Evolutionary conservation across 2,329 filamentous ascomycete genomes (phyloP), one percentile per base, ranked within the genome.

Genomic region (Colletotrichum higginsianum): DNA sequence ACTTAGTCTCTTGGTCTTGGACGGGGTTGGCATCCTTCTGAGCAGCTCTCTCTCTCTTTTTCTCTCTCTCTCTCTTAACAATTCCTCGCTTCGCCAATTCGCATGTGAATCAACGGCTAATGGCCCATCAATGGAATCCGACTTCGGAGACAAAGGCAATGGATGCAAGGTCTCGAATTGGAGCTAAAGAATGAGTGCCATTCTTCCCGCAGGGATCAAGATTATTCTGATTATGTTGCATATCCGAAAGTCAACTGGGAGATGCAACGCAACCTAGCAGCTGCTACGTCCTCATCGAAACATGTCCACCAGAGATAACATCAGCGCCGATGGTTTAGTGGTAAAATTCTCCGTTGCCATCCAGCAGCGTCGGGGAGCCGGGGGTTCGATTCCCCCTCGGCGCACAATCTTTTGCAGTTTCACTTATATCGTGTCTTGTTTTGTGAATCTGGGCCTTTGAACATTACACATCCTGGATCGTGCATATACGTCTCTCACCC

Each of bases 341-440:
- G 64, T 71, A 71, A 67, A 71, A 71, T 71, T 71, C 67, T 67
- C 67, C 64, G 67, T 71, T 71, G 67, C 67, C 67, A 71, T 47
- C 26, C 5, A 35, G 50, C 64, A 71, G 64, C 67, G 67, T 71
- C 68, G 68, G 64, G 68, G 68, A 71, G 68, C 68, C 64, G 64
- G 67, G 67, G 67, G 67, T 69, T 69, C 66, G 66, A 69, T 69
- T 69, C 66, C 61, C 66, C 66, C 66, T 69, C 66, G 66, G 56
- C 67, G 67, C 67, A 71, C 1, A 15, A 15, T 4, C 16, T 67
- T 71, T 70, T 70, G 47, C 5, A 7, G 15, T 2, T 3, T 35
- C 13, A 6, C n/a, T 1, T 23, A 11, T 9, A 38, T 38, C 8
- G 35, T 38, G 8, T 38, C 35, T 12, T 38, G 8, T 38, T 38